Conservation (phyloP, 192 early-diverging fungal species). For the Gigaspora rosea region DNA sequence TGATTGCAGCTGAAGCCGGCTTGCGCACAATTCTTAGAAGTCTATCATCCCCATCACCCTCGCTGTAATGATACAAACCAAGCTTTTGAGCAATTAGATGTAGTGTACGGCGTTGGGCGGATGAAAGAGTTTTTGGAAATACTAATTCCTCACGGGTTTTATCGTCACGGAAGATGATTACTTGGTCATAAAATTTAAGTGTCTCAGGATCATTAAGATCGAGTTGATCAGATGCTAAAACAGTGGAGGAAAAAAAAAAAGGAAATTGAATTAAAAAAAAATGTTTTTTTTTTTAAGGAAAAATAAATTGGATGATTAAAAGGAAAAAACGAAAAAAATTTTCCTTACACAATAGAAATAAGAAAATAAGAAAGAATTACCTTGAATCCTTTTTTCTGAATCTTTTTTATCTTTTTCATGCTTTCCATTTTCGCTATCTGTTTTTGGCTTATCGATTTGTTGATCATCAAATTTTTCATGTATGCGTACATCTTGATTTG, state of each 20-base stretch:
- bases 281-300: not conserved
- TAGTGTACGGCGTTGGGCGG: constrained; percentile 61
- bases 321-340: not conserved
- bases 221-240: constrained; percentile 45
- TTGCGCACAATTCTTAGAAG: constrained; percentile 49
- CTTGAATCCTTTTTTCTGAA: constrained; percentile 9
- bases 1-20: constrained; percentile 31
- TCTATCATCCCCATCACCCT: constrained; percentile 52
- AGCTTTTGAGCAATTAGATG: constrained; percentile 75
- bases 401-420: constrained; percentile 22
- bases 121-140: constrained; percentile 61
- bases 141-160: constrained; percentile 64
- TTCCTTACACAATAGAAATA: not conserved
- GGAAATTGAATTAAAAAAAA: not conserved
- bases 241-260: not conserved
- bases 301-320: not conserved
- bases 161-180: constrained; percentile 73
- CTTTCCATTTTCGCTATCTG: constrained; percentile 31
- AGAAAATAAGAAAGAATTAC: not conserved
- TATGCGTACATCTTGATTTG: constrained; percentile 33
- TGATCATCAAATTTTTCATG: not conserved
- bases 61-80: constrained; percentile 53
- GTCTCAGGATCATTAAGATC: constrained; percentile 74
- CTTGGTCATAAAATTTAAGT: constrained; percentile 67
- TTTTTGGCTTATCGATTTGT: constrained; percentile 21